Percentiles rank a stretch among this genome's conserved stretches.
These are phyloP conservation scores for Oryza australiensis DNA, from an alignment of 176 grass and related monocot genomes.

Conservation along the genomic window DNA sequence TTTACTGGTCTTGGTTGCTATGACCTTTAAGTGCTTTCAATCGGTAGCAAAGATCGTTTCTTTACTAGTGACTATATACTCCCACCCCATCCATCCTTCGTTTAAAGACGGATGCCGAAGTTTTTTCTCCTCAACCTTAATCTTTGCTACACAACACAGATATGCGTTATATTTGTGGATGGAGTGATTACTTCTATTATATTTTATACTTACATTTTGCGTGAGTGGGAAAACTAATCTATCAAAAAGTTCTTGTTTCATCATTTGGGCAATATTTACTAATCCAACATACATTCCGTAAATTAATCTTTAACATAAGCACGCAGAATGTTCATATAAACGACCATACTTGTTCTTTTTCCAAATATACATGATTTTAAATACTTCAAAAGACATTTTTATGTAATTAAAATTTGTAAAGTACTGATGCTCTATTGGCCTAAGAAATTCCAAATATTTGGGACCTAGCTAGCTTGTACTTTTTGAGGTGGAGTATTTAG, in stretches of 20 bases:
- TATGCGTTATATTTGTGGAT: too few relatives aligned
- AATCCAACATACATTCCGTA: background rate
- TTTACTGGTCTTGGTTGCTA: too few relatives aligned
- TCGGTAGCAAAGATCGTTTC: too few relatives aligned
- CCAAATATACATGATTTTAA: background rate
- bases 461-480: background rate
- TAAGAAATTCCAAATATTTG: background rate
- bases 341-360: background rate
- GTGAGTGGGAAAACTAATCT: background rate
- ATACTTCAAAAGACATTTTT: background rate
- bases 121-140: too few relatives aligned
- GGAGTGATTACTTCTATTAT: background rate
- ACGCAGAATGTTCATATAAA: background rate
- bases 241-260: too few relatives aligned
- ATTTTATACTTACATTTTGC: background rate
- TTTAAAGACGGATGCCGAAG: too few relatives aligned
- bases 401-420: background rate
- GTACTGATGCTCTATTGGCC: background rate
- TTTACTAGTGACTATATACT: too few relatives aligned
- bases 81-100: too few relatives aligned
- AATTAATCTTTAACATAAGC: background rate
- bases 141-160: too few relatives aligned
- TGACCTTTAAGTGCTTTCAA: too few relatives aligned
- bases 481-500: background rate
- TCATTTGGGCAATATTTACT: background rate